A percentile compares a stretch with the other conserved stretches of the same genome.
Conservation (phyloP, 2,329 filamentous ascomycete species). For the Fusarium sp. region DNA sequence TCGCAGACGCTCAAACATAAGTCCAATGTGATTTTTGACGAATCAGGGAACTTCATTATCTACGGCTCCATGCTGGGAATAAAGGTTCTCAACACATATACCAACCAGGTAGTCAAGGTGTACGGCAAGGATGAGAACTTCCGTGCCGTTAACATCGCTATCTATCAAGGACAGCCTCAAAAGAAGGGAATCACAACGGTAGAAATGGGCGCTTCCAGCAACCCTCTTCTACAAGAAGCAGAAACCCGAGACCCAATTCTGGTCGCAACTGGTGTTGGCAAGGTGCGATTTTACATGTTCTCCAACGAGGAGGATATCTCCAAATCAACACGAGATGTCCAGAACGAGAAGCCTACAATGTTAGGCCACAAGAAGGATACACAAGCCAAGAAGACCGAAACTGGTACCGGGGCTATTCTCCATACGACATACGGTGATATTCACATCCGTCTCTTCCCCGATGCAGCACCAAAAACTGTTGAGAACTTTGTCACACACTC, state of each 20-base stretch:
- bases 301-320: constrained; percentile 88
- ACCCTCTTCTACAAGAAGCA: constrained; percentile 92
- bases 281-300: constrained; percentile 97
- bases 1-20: constrained; percentile 74
- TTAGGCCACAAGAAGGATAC: constrained; percentile 68
- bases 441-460: constrained; percentile 90
- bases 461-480: constrained; percentile 91
- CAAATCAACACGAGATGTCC: constrained; percentile 88
- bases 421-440: constrained; percentile 97
- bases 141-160: constrained; percentile 81
- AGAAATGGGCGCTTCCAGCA: constrained; percentile 95
- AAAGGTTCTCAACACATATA: constrained; percentile 96
- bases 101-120: constrained; percentile 90
- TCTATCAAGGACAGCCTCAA: constrained; percentile 96
- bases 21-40: constrained; percentile 92
- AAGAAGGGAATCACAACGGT: constrained; percentile 94
- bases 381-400: constrained; percentile 71
- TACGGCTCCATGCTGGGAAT: constrained; percentile 93
- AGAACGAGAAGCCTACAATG: constrained; percentile 90
- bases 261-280: constrained; percentile 84
- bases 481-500: constrained; percentile 98
- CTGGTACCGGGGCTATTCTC: constrained; percentile 82
- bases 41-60: constrained; percentile 93
- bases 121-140: constrained; percentile 93
- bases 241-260: constrained; percentile 92